Conservation (phyloP, 805 yeast species). For the Lachancea mirantina region DNA sequence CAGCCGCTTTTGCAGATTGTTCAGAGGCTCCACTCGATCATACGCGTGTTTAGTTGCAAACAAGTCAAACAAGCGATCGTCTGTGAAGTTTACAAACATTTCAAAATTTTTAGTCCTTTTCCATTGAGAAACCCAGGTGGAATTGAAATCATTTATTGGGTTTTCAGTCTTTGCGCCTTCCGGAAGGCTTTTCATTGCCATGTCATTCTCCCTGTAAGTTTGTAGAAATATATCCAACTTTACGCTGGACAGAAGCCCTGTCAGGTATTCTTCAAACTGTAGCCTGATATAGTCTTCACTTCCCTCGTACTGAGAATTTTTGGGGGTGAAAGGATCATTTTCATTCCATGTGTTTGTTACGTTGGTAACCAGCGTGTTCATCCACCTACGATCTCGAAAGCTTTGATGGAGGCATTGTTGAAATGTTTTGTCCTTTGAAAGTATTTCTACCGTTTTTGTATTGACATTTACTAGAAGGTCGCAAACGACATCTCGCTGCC, state of each 20-base stretch:
- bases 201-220: slow-evolving; percentile 31
- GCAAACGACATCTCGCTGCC: slow-evolving; percentile 52
- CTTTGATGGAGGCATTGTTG: slow-evolving; percentile 41
- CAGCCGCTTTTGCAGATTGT: slow-evolving; percentile 25
- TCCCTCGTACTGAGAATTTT: slow-evolving; percentile 48
- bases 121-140: slow-evolving; percentile 47
- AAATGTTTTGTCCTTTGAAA: slow-evolving; percentile 35
- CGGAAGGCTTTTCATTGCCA: slow-evolving; percentile 30
- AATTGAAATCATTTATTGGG: slow-evolving; percentile 37
- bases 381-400: slow-evolving; percentile 67
- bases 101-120: slow-evolving; percentile 45
- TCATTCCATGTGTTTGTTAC: slow-evolving; percentile 42
- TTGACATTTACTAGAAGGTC: slow-evolving; percentile 74
- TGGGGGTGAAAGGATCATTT: slow-evolving; percentile 35
- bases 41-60: slow-evolving; percentile 42
- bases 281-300: slow-evolving; percentile 84
- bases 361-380: slow-evolving; percentile 46
- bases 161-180: slow-evolving; percentile 26
- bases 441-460: slow-evolving; percentile 38
- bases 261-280: slow-evolving; percentile 84
- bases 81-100: slow-evolving; percentile 51
- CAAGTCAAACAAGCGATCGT: slow-evolving; percentile 61
- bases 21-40: slow-evolving; percentile 24
- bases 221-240: slow-evolving; percentile 57
- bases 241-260: slow-evolving; percentile 64